phyloP scores from a whole-genome alignment of 768 basidiomycete species.

The Cyathus striatus region DNA sequence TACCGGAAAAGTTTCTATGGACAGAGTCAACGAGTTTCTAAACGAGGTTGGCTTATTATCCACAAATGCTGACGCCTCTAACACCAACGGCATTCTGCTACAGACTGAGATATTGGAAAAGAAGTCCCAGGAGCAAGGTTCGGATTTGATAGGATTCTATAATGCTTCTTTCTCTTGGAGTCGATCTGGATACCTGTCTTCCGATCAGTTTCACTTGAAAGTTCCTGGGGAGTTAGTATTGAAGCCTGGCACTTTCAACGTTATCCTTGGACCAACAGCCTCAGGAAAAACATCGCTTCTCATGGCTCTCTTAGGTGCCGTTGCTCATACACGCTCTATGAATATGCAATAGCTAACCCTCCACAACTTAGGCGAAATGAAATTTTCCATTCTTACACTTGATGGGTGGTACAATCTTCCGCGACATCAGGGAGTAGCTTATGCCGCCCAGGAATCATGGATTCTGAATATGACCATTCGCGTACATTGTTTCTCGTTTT shows the following conservation, averaged over 20 bases:
- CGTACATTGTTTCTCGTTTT: constrained; percentile 17
- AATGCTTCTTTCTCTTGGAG: constrained; percentile 58
- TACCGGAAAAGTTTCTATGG: constrained; percentile 58
- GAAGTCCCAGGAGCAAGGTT: constrained; percentile 5
- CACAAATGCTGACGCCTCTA: too few relatives aligned
- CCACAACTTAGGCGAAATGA: constrained; percentile 49
- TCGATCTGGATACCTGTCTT: constrained; percentile 14
- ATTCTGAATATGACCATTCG: constrained; percentile 75
- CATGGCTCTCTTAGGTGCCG: constrained; percentile 51
- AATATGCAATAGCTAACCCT: too few relatives aligned
- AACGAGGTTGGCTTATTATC: constrained; percentile 4
- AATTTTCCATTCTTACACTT: constrained; percentile 44
- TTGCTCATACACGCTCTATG: too few relatives aligned
- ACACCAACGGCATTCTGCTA: too few relatives aligned
- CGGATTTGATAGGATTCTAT: constrained; percentile 38
- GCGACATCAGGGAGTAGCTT: constrained; percentile 63
- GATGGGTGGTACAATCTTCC: constrained; percentile 70
- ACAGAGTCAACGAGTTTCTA: constrained; percentile 42
- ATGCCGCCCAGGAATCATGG: constrained; percentile 84
- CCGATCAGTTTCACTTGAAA: constrained; percentile 37
- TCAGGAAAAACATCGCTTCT: constrained; percentile 58
- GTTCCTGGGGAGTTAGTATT: constrained; percentile 54
- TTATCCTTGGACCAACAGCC: constrained; percentile 56
- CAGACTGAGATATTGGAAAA: constrained; percentile 44
- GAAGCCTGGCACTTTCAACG: constrained; percentile 44